phyloP scores from a whole-genome alignment of 2,329 filamentous ascomycete species.

The Alternaria panax region DNA sequence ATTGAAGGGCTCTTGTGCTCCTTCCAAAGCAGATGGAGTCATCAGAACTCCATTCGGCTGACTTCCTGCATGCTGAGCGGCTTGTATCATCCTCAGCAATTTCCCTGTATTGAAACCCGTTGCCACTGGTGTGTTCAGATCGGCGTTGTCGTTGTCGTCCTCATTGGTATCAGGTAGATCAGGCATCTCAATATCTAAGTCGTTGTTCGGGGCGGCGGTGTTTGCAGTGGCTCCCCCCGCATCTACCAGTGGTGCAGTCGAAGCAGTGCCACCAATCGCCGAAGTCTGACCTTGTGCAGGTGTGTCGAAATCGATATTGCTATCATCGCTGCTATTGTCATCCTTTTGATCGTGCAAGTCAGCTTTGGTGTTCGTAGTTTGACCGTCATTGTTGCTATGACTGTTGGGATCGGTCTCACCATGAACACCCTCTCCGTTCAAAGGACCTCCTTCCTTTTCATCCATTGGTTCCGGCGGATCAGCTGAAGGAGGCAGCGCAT shows the following conservation, averaged over 20 bases:
- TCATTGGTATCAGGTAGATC: not conserved
- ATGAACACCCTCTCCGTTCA: not conserved
- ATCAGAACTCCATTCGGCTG: not conserved
- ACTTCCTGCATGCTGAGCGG: not conserved
- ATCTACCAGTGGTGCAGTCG: not conserved
- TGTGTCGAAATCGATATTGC: not conserved
- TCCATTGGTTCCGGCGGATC: not conserved
- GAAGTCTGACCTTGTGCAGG: not conserved
- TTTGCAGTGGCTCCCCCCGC: not conserved
- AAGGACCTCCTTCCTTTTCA: not conserved
- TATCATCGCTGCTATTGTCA: not conserved
- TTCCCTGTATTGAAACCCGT: not conserved
- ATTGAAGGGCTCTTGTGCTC: not conserved
- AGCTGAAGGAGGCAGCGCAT: not conserved
- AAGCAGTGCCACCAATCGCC: not conserved
- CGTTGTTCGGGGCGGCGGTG: not conserved
- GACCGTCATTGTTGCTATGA: not conserved
- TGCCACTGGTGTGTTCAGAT: not conserved
- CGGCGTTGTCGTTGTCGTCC: not conserved
- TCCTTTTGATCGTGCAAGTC: not conserved
- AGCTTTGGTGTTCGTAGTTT: not conserved
- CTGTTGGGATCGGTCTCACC: not conserved
- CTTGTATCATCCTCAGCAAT: not conserved
- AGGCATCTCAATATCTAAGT: not conserved
- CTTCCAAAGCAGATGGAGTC: not conserved